Evolutionary conservation across 192 early-diverging fungal genomes (phyloP).

Genomic region (Gigaspora rosea): DNA sequence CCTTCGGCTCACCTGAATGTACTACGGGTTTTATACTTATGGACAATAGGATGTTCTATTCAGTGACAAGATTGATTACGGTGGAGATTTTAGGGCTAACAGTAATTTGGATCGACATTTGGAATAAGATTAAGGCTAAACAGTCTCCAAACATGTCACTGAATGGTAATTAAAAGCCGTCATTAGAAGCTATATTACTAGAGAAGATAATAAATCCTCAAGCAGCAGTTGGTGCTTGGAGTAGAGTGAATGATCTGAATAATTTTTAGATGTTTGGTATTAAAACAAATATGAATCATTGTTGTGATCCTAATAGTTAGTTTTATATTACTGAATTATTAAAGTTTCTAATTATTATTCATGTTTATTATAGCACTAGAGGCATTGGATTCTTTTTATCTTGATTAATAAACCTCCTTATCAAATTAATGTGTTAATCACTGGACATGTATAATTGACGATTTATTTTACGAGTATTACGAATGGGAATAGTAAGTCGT

Average conservation of each 20-base stretch:
- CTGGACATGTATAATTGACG: conserved; percentile 50
- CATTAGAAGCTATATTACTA: conserved; percentile 25
- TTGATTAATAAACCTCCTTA: conserved; percentile 49
- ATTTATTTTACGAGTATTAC: conserved; percentile 48
- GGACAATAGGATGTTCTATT: conserved; percentile 43
- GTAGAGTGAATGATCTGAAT: conserved; percentile 36
- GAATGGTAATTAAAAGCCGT: conserved; percentile 37
- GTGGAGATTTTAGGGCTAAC: neutral
- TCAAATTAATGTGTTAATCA: conserved; percentile 45
- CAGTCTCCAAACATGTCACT: conserved; percentile 18
- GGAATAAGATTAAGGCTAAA: conserved; percentile 26
- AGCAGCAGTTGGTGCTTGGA: conserved; percentile 22
- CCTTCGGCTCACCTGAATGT: conserved; percentile 42
- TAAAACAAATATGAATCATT: conserved; percentile 37
- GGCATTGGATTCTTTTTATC: conserved; percentile 54
- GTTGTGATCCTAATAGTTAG: conserved; percentile 47
- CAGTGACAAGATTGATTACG: conserved; percentile 36
- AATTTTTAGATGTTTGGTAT: conserved; percentile 46
- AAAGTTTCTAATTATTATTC: neutral
- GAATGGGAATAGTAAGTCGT: conserved; percentile 41
- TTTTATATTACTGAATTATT: neutral
- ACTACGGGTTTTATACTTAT: no score
- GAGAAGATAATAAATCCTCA: conserved; percentile 19
- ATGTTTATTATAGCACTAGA: conserved; percentile 37
- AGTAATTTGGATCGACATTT: neutral